These are phyloP conservation scores for Balakata baccata DNA, from an alignment of 345 rosid genomes.

Conservation along the genomic window DNA sequence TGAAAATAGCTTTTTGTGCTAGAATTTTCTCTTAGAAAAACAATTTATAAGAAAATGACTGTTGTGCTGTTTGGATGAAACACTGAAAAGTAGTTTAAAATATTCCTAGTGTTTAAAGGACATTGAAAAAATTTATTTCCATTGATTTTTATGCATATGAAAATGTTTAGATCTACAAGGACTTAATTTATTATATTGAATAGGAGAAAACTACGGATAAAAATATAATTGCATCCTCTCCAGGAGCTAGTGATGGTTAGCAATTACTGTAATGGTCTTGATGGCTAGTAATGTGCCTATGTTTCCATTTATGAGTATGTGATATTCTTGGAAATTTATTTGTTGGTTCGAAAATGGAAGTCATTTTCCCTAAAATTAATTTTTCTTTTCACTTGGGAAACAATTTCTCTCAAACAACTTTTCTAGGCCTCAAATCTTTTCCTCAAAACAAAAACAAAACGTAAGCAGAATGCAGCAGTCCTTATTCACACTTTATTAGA, in stretches of 20 bases:
- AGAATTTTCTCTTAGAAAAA: no score
- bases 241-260: no score
- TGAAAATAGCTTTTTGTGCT: background rate
- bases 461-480: background rate
- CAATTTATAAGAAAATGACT: no score
- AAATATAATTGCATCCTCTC: no score
- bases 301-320: no score
- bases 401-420: background rate
- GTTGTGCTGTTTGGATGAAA: background rate
- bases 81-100: background rate
- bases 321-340: no score
- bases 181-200: no score
- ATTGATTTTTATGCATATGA: background rate
- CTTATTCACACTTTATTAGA: background rate
- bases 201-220: no score
- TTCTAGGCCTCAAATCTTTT: background rate
- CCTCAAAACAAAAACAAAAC: background rate
- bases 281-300: background rate
- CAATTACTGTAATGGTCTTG: background rate
- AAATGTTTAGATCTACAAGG: background rate
- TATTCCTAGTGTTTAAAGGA: background rate
- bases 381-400: no score
- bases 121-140: background rate
- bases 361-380: background rate
- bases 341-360: background rate